These are phyloP conservation scores for Venturia carpophila DNA, from an alignment of 2,329 filamentous ascomycete genomes.

Conservation along the genomic window DNA sequence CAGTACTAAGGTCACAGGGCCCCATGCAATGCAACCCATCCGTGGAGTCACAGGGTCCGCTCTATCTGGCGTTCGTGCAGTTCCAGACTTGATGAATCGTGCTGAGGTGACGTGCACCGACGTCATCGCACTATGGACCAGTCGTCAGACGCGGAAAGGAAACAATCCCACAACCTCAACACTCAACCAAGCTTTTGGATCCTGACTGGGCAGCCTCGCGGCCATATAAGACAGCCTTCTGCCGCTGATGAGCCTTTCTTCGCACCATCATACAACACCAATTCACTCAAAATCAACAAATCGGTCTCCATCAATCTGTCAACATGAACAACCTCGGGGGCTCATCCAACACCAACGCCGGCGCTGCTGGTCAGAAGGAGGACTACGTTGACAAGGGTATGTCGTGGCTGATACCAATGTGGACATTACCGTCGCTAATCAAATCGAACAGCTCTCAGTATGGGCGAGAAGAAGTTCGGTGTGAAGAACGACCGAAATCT, in stretches of 20 bases:
- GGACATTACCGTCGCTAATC: not conserved
- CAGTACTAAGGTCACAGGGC: not conserved
- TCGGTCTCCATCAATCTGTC: not conserved
- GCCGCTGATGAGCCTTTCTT: not conserved
- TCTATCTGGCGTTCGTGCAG: not conserved
- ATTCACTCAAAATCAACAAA: not conserved
- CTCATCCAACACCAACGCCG: constrained; percentile 13
- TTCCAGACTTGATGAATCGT: not conserved
- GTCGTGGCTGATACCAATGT: not conserved
- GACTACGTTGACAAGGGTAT: constrained; percentile 20
- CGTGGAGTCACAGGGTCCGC: not conserved
- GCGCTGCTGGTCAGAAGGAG: constrained; percentile 17
- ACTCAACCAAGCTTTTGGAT: constrained; percentile 2
- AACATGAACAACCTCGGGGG: constrained; percentile 16
- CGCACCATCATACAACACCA: not conserved
- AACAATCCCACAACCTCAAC: not conserved
- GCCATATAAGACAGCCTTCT: constrained; percentile 7
- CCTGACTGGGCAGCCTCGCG: constrained; percentile 3
- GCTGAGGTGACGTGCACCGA: constrained; percentile 7
- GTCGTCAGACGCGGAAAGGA: not conserved
- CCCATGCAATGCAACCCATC: too few relatives aligned
- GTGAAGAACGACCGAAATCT: constrained; percentile 3
- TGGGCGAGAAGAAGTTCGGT: constrained; percentile 19
- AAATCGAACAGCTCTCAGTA: constrained; percentile 10
- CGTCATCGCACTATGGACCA: not conserved